These are phyloP conservation scores for Yamadazyma dendronema DNA, from an alignment of 1,139 yeast species.

Conservation along the genomic window DNA sequence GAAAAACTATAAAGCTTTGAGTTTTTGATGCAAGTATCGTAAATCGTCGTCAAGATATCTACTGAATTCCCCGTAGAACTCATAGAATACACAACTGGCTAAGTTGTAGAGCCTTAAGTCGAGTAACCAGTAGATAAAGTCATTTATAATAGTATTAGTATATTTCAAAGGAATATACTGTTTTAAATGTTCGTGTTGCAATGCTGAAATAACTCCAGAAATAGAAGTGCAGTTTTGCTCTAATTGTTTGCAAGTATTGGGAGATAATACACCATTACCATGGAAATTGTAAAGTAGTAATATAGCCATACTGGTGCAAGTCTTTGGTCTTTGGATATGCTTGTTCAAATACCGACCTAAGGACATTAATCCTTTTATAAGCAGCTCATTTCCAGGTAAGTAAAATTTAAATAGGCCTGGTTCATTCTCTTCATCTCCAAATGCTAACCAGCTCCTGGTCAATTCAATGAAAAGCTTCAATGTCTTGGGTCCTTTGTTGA, in stretches of 20 bases:
- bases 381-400: constrained; percentile 28
- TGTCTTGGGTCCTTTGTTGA: neutral
- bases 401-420: constrained; percentile 28
- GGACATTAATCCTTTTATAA: constrained; percentile 25
- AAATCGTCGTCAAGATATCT: constrained; percentile 12
- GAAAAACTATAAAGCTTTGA: too few species aligned
- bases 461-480: neutral
- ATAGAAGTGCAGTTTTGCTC: neutral
- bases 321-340: neutral
- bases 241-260: neutral
- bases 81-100: constrained; percentile 6
- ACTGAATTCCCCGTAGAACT: constrained; percentile 12
- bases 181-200: constrained; percentile 8
- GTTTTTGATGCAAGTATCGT: constrained; percentile 4
- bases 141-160: constrained; percentile 9
- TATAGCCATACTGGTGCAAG: constrained; percentile 1
- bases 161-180: constrained; percentile 10
- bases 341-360: constrained; percentile 5
- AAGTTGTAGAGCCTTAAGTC: constrained; percentile 4
- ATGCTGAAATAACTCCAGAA: neutral
- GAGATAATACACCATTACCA: neutral
- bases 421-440: constrained; percentile 15
- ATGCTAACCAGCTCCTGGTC: constrained; percentile 29
- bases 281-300: constrained; percentile 5
- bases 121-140: constrained; percentile 13